Evolutionary conservation across 2,329 filamentous ascomycete species (phyloP), one percentile per base, ranked within the genome.

Genomic region (Colletotrichum truncatum): DNA sequence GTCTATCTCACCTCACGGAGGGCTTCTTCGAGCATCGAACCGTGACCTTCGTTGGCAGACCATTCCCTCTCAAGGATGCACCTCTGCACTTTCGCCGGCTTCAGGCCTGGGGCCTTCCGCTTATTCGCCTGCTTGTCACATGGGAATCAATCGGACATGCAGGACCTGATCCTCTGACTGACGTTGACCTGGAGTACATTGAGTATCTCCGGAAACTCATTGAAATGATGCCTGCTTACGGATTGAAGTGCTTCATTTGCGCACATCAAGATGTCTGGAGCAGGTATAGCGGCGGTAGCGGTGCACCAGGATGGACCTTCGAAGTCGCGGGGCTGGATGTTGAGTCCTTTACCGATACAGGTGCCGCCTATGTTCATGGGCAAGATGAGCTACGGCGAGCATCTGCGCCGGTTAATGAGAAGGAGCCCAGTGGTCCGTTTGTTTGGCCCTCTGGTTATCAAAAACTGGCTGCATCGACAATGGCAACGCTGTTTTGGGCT

Each of bases 201-300:
- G 72, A 67, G 4, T 81, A 80, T 56, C 69, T 81, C 9, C 72
- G 74, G 10, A 67, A 71, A 23, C 73, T 81, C 16, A 67, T 81
- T 4, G 72, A 76, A 30, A 62, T 79, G 56, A 81, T 81, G 72
- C 74, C 78, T 0, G 62, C 68, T 39, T 78, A 77, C 48, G 79
- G 79, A 21, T 71, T 81, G 45, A 76, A 76, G 59, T 79, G 78
- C 67, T 81, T 81, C 62, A 57, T 81, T n/a, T 80, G 80, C 62
- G 78, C 77, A 0, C 79, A 81, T 21, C 79, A 81, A 66, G 79
- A 81, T 43, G 78, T 80, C 10, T 81, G 79, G 79, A 80, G 78
- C 46, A 72, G 79, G 5, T 80, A 77, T 60, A 79, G 78, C 28
- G 79, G 79, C 9, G 79, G 79, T 0, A 81, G 78, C 43, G 79